Evolutionary conservation across 768 basidiomycete species (phyloP), one percentile per base, ranked within the genome.

Genomic region (Amanita pseudoporphyria): DNA sequence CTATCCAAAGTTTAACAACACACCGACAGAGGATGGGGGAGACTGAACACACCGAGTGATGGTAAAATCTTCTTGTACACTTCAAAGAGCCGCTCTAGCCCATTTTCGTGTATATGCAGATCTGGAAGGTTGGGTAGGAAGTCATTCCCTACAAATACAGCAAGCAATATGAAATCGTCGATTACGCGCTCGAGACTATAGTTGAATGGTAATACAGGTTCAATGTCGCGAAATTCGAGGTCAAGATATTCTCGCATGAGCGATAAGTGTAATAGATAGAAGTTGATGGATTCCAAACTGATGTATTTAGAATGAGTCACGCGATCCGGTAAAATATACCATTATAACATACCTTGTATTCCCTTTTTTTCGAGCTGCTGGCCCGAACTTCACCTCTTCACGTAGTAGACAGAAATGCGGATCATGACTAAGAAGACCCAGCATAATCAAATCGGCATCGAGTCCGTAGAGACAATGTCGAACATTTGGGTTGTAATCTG

Each of bases 301-400:
- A 16, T 6, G 6, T 13, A 35, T 24, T 6, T 10, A 2, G 9
- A 13, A 53, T 21, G 22, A 30, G n/a, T 12, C 47, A 18, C 18
- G 45, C 71, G 77, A 55, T 4, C 46, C n/a, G 30, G 6, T 6
- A n/a, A 47, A 14, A 53, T 13, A 13, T 16, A 22, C 3, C 28
- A 10, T 12, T n/a, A 21, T 3, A 13, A 56, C 62, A 12, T 45
- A 72, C 71, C 67, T 71, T 12, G 74, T 76, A 57, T 71, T 76
- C 41, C 73, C 73, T 67, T 90, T 94, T 72, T 78, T 88, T 67
- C 71, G 79, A 50, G 79, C 64, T 14, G 80, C 67, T 21, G 90
- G 86, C 6, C 96, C 95, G 69, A 99, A 98, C 62, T 95, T 94
- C 60, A 99, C 96, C 66, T 99, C 96, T 68, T 99, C 96, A 49